phyloP scores from a whole-genome alignment of 2,329 filamentous ascomycete species.

The Whalleya microplaca region DNA sequence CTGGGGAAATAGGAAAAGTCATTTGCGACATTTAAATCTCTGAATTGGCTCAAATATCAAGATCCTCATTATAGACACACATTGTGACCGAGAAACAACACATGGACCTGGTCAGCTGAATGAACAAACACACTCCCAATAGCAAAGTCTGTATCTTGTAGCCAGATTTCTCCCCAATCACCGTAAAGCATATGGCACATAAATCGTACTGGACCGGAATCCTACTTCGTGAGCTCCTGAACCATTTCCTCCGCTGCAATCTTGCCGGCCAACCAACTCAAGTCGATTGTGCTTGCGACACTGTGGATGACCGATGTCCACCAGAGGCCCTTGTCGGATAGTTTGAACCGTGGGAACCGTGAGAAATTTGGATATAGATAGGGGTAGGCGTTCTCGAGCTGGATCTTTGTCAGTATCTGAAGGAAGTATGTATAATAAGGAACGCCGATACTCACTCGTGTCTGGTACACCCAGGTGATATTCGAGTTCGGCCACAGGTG shows the following conservation, averaged over 20 bases:
- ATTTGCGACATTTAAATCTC: constrained; percentile 5
- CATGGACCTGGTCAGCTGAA: too few relatives aligned
- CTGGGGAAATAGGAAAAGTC: constrained; percentile 18
- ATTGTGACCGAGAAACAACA: too few relatives aligned
- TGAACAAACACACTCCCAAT: too few relatives aligned
- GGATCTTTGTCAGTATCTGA: neutral
- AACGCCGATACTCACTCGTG: constrained; percentile 11
- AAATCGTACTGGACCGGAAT: neutral
- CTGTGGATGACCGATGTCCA: constrained; percentile 31
- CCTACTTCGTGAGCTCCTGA: constrained; percentile 7
- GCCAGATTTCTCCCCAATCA: too few relatives aligned
- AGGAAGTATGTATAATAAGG: neutral
- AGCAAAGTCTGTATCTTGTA: too few relatives aligned
- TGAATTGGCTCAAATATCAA: constrained; percentile 6
- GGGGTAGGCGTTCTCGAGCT: constrained; percentile 32
- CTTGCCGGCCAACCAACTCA: constrained; percentile 32
- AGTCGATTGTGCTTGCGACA: constrained; percentile 27
- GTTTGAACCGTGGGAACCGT: constrained; percentile 22
- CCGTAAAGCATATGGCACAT: too few relatives aligned
- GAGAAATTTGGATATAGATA: constrained; percentile 13
- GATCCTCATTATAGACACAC: neutral
- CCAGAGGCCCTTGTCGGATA: constrained; percentile 30
- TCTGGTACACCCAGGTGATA: constrained; percentile 24
- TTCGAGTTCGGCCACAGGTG: constrained; percentile 4
- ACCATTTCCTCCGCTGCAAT: constrained; percentile 29